A percentile compares a stretch with the other conserved stretches of the same genome.
Conservation (phyloP, 148 eudicot genomes). For the Amaranthus palmeri region DNA sequence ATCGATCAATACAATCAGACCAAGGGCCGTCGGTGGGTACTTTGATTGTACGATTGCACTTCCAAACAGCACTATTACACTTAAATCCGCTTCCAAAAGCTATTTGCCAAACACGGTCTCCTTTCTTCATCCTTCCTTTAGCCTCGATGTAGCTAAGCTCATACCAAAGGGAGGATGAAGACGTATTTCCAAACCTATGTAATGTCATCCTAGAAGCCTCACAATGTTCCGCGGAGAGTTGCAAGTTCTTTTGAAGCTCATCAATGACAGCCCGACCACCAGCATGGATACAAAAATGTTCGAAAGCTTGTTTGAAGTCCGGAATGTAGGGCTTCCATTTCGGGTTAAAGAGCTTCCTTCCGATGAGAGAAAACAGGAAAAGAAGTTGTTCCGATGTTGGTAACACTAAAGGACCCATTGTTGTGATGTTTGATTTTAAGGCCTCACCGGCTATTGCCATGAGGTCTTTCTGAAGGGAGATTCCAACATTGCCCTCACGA, state of each 20-base stretch:
- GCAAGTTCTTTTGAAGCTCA: constrained; percentile 67
- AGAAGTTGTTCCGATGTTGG: constrained; percentile 69
- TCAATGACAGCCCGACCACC: constrained; percentile 81
- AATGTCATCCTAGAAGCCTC: constrained; percentile 78
- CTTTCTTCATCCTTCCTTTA: constrained; percentile 70
- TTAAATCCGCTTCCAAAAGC: constrained; percentile 80
- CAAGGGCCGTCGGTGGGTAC: constrained; percentile 48
- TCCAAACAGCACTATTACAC: constrained; percentile 83
- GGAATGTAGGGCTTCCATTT: constrained; percentile 78
- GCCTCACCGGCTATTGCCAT: constrained; percentile 77
- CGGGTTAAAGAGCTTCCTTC: constrained; percentile 53
- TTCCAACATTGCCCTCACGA: constrained; percentile 49
- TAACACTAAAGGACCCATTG: constrained; percentile 64
- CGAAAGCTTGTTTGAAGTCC: constrained; percentile 66
- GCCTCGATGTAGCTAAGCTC: constrained; percentile 60
- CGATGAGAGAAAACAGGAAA: constrained; percentile 56
- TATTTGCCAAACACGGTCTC: constrained; percentile 69
- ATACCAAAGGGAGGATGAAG: constrained; percentile 72
- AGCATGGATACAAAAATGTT: constrained; percentile 80
- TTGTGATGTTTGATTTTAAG: constrained; percentile 61
- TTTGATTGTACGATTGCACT: constrained; percentile 45
- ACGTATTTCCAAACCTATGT: constrained; percentile 73
- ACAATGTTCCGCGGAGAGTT: constrained; percentile 51
- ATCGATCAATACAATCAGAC: constrained; percentile 60
- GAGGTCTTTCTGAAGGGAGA: constrained; percentile 55